These are phyloP conservation scores for Chaetomidium leptoderma DNA, from an alignment of 495 filamentous ascomycete genomes.

Conservation along the genomic window DNA sequence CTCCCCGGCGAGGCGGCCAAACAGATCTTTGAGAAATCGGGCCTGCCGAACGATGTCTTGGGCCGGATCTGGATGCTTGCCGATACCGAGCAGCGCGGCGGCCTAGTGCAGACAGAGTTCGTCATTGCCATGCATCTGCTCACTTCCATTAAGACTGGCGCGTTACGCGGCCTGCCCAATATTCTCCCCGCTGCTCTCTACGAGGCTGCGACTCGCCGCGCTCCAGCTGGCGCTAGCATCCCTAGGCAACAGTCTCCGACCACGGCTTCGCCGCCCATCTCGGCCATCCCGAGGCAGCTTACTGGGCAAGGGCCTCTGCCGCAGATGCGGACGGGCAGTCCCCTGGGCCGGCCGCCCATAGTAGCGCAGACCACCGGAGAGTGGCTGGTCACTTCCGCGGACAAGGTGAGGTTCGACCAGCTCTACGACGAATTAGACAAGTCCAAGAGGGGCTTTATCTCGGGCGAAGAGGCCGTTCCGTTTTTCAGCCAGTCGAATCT, in stretches of 20 bases:
- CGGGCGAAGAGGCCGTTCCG: slow-evolving; percentile 86
- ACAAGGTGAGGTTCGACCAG: slow-evolving; percentile 80
- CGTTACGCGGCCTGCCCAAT: slow-evolving; percentile 71
- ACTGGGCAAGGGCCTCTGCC: slow-evolving; percentile 37
- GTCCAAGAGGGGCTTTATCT: slow-evolving; percentile 72
- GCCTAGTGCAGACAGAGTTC: slow-evolving; percentile 86
- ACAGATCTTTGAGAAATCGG: slow-evolving; percentile 88
- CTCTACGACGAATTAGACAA: slow-evolving; percentile 82
- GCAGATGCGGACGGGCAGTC: slow-evolving; percentile 61
- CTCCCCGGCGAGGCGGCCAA: slow-evolving; percentile 89
- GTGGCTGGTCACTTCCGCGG: slow-evolving; percentile 76
- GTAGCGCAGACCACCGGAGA: slow-evolving; percentile 63
- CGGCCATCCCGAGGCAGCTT: slow-evolving; percentile 45
- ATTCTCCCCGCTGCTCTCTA: slow-evolving; percentile 82
- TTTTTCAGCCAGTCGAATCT: slow-evolving; percentile 92
- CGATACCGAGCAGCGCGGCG: slow-evolving; percentile 86
- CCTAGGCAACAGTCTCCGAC: slow-evolving; percentile 38
- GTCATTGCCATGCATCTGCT: slow-evolving; percentile 98
- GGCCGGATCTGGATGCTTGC: slow-evolving; percentile 93
- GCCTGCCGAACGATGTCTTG: slow-evolving; percentile 82
- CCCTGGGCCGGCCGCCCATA: slow-evolving; percentile 59
- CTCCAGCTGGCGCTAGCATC: slow-evolving; percentile 44
- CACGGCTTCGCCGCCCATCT: slow-evolving; percentile 32
- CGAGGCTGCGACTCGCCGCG: slow-evolving; percentile 79
- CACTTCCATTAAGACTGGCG: slow-evolving; percentile 80